These are phyloP conservation scores for Cystobasidiaceae sp. DNA, from an alignment of 1,284 basidiomycete genomes.

Conservation along the genomic window DNA sequence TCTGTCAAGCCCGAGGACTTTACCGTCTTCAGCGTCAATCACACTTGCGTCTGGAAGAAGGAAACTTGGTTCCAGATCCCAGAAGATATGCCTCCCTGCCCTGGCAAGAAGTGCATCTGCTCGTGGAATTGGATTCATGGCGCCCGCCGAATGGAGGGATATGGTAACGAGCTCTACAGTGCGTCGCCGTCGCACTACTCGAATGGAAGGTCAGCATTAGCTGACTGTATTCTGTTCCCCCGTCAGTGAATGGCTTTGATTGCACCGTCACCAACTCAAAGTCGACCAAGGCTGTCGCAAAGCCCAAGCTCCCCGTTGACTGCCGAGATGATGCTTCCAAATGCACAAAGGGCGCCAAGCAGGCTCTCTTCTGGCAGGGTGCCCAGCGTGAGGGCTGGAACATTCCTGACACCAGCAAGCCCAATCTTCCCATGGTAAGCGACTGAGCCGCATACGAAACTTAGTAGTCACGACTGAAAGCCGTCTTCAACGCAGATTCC, in stretches of 20 bases:
- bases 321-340: conserved; percentile 41
- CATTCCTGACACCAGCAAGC: conserved; percentile 10
- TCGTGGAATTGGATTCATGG: conserved; percentile 67
- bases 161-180: conserved; percentile 36
- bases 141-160: conserved; percentile 25
- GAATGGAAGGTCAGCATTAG: background rate
- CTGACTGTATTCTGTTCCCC: background rate
- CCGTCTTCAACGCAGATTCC: conserved; percentile 49
- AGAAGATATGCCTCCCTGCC: conserved; percentile 61
- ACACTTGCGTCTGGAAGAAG: conserved; percentile 63
- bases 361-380: conserved; percentile 36
- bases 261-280: conserved; percentile 58
- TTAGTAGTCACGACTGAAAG: too few species aligned
- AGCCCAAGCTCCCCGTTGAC: conserved; percentile 46
- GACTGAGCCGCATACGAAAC: too few species aligned
- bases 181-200: conserved; percentile 30
- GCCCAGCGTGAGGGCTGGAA: conserved; percentile 31
- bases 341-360: conserved; percentile 43
- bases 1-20: conserved; percentile 62
- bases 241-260: conserved; percentile 68
- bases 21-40: conserved; percentile 65
- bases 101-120: conserved; percentile 59
- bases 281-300: conserved; percentile 53
- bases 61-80: conserved; percentile 61
- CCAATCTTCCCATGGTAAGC: conserved; percentile 12